A percentile compares a stretch with the other conserved stretches of the same genome.
Evolutionary conservation across 2,329 filamentous ascomycete genomes (phyloP).

Genomic region (Clarireedia paspali): DNA sequence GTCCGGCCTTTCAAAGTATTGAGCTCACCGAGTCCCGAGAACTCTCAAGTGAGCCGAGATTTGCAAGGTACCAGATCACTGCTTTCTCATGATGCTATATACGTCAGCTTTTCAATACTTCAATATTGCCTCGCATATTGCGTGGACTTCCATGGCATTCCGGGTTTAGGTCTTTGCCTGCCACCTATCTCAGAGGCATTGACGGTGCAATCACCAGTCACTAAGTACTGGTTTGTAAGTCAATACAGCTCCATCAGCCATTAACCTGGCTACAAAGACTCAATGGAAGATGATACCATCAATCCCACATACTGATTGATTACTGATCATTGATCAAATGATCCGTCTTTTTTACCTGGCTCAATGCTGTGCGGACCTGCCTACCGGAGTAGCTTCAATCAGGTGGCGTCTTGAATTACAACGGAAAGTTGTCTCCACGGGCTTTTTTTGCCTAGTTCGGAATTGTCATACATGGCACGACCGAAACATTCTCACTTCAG

Average conservation of each 20-base stretch:
- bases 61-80: not conserved
- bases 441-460: not conserved
- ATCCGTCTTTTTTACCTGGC: not conserved
- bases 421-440: not conserved
- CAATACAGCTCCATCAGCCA: no score
- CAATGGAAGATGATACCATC: no score
- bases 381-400: not conserved
- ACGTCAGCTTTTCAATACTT: no score
- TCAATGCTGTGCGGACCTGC: not conserved
- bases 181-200: no score
- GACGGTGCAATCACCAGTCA: no score
- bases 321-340: not conserved
- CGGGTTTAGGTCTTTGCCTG: no score
- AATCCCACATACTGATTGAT: no score
- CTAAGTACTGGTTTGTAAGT: no score
- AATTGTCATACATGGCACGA: not conserved
- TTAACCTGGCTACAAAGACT: no score
- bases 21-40: not conserved
- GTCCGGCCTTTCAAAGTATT: not conserved
- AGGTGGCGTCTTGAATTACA: not conserved
- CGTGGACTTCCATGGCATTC: no score
- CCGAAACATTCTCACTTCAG: not conserved
- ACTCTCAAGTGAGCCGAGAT: not conserved
- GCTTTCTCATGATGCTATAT: no score
- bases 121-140: no score